phyloP scores from a whole-genome alignment of 257 asterid species.

The Rhazya stricta region DNA sequence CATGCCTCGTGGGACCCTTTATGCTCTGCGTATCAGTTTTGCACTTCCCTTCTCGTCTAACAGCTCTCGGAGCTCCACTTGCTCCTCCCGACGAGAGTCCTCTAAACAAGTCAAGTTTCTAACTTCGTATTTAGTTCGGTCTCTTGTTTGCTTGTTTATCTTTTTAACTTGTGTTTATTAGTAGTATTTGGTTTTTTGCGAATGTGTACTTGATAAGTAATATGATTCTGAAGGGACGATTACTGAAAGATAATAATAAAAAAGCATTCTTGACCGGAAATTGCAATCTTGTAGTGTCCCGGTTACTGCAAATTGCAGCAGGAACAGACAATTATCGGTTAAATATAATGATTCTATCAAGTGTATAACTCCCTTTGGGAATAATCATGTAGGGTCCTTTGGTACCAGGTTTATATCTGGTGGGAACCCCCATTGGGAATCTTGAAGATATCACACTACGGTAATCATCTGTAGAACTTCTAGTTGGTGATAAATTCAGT shows the following conservation, averaged over 20 bases:
- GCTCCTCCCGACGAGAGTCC: background rate
- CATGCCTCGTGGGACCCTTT: conserved; percentile 6
- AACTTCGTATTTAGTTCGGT: background rate
- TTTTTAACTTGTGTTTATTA: background rate
- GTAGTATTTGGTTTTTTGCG: background rate
- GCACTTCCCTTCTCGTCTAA: conserved; percentile 13
- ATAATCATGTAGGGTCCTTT: conserved; percentile 54
- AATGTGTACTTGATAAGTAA: background rate
- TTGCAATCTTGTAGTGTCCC: background rate
- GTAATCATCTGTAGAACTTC: conserved; percentile 24
- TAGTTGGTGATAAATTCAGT: background rate
- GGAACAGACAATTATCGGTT: too few species aligned
- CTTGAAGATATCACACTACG: conserved; percentile 92
- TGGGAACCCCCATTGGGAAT: conserved; percentile 94
- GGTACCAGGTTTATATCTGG: conserved; percentile 81
- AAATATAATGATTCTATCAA: background rate
- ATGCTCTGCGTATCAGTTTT: background rate
- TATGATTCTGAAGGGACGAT: background rate
- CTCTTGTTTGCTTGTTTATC: background rate
- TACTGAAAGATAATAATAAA: background rate
- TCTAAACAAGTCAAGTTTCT: conserved; percentile 19
- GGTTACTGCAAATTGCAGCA: background rate
- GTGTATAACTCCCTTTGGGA: background rate
- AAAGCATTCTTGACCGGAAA: background rate
- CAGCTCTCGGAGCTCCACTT: conserved; percentile 5